Base-by-base conservation (phyloP, 2,329 filamentous ascomycete species). In the Huntiella savannae region DNA sequence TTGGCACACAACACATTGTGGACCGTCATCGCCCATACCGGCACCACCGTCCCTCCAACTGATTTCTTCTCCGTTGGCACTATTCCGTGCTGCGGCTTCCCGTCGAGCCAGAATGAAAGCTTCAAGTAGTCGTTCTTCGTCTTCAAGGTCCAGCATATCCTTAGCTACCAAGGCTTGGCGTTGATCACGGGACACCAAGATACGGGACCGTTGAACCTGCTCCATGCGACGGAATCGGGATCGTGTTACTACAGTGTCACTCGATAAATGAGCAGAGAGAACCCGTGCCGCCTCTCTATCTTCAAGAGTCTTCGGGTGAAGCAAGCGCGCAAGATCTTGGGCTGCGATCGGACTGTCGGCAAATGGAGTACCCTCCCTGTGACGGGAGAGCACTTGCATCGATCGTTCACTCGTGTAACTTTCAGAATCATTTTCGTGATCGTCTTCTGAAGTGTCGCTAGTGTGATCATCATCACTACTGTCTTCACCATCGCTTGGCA, bases 1-100 rank as follows among this genome's bases (percentile, higher is more conserved):
- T 59, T 96, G 88, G 58, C 91, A 98, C 4, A 98, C 84, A 1
- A 96, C 91, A 56, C 91, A 98, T 53, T 83, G 82, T 2, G 86
- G 85, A 0, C 84, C 75, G 28, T 77, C 73, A 2, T 59, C 61
- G 1, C 82, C 83, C 57, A 87, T 73, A 1, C 80, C 81, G 4
- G 50, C 49, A 45, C 49, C 58, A 52, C 47, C 50, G 51, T 54
- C 59, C 54, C 48, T 53, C 57, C 34, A 49, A 17, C 47, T 47
- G 53, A 16, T 13, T 36, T 32, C 36, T 17, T 34, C 33, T 11
- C 43, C 38, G 11, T 19, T 16, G 22, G 43, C 40, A 16, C n/a
- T 33, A 7, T 42, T 13, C 7, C 50, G 11, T 43, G 43, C 22
- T 47, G 38, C 7, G 48, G 50, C 5, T 46, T 59, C 55, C 4